These are phyloP conservation scores for Ceratobasidium theobromae DNA, from an alignment of 1,284 basidiomycete genomes.

Conservation along the genomic window DNA sequence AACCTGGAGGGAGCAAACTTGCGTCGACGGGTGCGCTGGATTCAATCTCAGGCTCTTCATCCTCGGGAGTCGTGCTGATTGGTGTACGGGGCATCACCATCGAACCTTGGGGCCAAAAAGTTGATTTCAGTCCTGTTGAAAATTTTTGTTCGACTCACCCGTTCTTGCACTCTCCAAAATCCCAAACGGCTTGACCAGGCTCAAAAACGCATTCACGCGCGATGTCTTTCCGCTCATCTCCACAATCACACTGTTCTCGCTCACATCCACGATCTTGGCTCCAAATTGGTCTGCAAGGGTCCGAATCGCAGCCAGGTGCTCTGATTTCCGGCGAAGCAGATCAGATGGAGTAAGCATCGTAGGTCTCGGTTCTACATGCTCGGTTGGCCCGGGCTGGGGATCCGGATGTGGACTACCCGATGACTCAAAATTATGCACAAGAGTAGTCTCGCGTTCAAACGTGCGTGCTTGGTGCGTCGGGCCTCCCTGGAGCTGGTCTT, in stretches of 20 bases:
- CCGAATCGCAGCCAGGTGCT: constrained; percentile 85
- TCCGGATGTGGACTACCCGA: constrained; percentile 45
- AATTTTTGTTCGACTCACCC: constrained; percentile 55
- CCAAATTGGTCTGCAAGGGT: constrained; percentile 87
- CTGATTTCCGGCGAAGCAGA: constrained; percentile 85
- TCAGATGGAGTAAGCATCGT: constrained; percentile 67
- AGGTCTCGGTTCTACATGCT: constrained; percentile 38
- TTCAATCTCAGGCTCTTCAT: constrained; percentile 54
- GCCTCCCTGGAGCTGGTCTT: constrained; percentile 79
- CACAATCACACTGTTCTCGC: constrained; percentile 91
- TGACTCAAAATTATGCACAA: constrained; percentile 76
- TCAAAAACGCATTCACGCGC: constrained; percentile 91
- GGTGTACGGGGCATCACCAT: constrained; percentile 98
- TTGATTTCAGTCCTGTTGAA: neutral
- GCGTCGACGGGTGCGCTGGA: constrained; percentile 63
- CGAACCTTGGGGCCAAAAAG: constrained; percentile 57
- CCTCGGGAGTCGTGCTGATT: constrained; percentile 66
- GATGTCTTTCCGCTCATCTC: constrained; percentile 92
- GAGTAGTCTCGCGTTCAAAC: constrained; percentile 63
- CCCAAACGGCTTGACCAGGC: constrained; percentile 91
- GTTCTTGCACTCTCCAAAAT: constrained; percentile 91
- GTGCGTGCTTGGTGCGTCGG: constrained; percentile 76
- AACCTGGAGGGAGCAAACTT: constrained; percentile 88
- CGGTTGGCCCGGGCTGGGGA: constrained; percentile 35
- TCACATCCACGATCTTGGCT: constrained; percentile 92